phyloP scores from a whole-genome alignment of 192 early-diverging fungal species.

The Tieghemiomyces parasiticus region DNA sequence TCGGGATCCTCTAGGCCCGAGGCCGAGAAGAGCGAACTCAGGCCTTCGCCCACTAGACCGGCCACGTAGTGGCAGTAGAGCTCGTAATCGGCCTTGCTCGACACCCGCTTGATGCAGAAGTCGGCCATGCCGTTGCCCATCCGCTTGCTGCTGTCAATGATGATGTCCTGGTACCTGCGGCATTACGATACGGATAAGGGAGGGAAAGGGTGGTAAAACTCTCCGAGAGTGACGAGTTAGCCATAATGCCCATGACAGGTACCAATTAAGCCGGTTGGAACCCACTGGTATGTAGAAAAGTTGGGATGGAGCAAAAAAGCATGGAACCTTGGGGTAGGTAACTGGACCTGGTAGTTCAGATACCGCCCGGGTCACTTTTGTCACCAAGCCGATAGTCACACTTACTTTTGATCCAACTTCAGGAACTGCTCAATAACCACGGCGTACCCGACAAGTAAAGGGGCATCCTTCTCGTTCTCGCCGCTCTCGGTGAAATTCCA shows the following conservation, averaged over 20 bases:
- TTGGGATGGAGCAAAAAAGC: no score
- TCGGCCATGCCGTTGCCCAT: constrained; percentile 98
- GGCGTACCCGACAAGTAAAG: constrained; percentile 78
- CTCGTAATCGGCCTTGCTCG: constrained; percentile 78
- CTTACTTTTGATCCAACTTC: constrained; percentile 50
- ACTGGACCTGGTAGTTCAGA: no score
- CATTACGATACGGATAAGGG: no score
- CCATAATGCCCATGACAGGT: no score
- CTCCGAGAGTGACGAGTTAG: no score
- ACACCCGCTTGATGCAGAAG: constrained; percentile 48
- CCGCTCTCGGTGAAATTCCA: constrained; percentile 74
- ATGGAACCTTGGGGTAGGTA: no score
- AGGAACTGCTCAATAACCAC: constrained; percentile 83
- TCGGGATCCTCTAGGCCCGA: constrained; percentile 59
- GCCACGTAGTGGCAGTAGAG: constrained; percentile 97
- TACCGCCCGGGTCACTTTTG: no score
- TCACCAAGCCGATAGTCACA: no score
- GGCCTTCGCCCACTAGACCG: constrained; percentile 84
- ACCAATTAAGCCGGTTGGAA: no score
- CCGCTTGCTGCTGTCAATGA: constrained; percentile 75
- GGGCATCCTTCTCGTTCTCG: constrained; percentile 87
- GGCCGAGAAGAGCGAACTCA: constrained; percentile 80
- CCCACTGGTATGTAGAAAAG: no score
- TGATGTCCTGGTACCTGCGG: constrained; percentile 65
- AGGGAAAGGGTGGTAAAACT: constrained; percentile 7